Evolutionary conservation across 306 rosid species (phyloP), one percentile per base, ranked within the genome.

Genomic region (Luffa aegyptiaca): DNA sequence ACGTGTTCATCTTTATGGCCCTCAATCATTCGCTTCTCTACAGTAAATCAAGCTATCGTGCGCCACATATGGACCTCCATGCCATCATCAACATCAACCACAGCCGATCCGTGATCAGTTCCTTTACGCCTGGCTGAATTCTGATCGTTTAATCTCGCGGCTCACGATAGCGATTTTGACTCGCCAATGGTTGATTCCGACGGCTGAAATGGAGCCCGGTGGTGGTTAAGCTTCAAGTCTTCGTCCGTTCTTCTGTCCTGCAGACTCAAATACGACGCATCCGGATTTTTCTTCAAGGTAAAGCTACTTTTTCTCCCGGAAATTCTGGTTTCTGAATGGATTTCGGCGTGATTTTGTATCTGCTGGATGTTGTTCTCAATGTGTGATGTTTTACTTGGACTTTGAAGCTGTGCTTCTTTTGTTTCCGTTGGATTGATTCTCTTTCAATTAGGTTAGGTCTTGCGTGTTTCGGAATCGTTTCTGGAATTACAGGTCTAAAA

Each of bases 221-320:
- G 17, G 44, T 78, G 17, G 72, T 14, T 78, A 18, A 42, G 10
- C 9, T 64, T 46, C 17, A 36, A 37, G 11, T 77, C 65, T 41
- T 21, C 42, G n/a, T 41, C 13, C 42, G n/a, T 20, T 69, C 8
- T 37, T 20, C n/a, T 37, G 8, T 53, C 21, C 3, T 37, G 0
- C 65, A 1, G 37, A 1, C 10, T 20, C 39, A 63, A 5, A 14
- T 13, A 0, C 73, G 33, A 41, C 72, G 72, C 46, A 37, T 65
- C 72, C 48, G 31, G 48, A 35, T 13, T 20, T 39, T 61, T 78
- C 72, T 59, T 66, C 41, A 59, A 78, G 71, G 80, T 78, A 78
- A 59, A 13, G 5, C 56, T 42, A 0, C 56, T 77, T 41, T 21
- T 48, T 42, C 57, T 39, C 71, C 44, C 5, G 1, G 37, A 13